A percentile compares a stretch with the other conserved stretches of the same genome.
These are phyloP conservation scores for Plenodomus biglobosus DNA, from an alignment of 2,329 filamentous ascomycete species.

Conservation along the genomic window DNA sequence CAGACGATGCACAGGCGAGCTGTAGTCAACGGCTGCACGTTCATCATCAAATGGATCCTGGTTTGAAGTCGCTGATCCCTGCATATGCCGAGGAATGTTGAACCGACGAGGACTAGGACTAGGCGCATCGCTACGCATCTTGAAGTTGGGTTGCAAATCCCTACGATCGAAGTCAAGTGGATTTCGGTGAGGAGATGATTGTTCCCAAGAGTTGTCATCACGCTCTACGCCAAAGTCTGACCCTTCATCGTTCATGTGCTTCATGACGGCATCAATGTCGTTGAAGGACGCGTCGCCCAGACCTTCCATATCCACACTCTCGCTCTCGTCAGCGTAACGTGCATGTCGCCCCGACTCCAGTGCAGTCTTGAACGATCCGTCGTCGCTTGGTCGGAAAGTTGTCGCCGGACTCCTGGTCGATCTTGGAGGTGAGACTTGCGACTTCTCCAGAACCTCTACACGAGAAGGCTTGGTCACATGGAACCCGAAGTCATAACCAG, in stretches of 20 bases:
- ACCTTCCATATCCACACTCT: conserved; percentile 41
- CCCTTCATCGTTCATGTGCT: conserved; percentile 73
- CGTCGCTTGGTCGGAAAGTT: conserved; percentile 45
- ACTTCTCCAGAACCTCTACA: conserved; percentile 26
- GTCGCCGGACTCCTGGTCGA: conserved; percentile 43
- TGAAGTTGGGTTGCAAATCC: conserved; percentile 39
- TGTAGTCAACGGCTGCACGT: conserved; percentile 57
- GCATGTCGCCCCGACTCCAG: conserved; percentile 37
- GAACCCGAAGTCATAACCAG: conserved; percentile 42
- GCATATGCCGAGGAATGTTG: conserved; percentile 28
- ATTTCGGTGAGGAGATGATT: conserved; percentile 38
- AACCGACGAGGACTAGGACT: conserved; percentile 69
- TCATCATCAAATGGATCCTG: conserved; percentile 65
- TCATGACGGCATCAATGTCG: conserved; percentile 92
- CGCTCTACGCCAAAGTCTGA: conserved; percentile 75
- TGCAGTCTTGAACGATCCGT: conserved; percentile 44
- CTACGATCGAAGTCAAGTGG: conserved; percentile 36
- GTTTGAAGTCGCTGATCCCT: conserved; percentile 40
- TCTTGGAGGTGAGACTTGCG: conserved; percentile 20
- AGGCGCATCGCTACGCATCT: conserved; percentile 67
- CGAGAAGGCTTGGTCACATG: conserved; percentile 45
- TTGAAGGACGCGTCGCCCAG: conserved; percentile 61
- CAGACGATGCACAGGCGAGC: conserved; percentile 63
- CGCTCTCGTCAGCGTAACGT: conserved; percentile 39
- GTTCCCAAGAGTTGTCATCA: conserved; percentile 49